phyloP scores from a whole-genome alignment of 2,329 filamentous ascomycete species.

The Daldinia eschscholtzii region DNA sequence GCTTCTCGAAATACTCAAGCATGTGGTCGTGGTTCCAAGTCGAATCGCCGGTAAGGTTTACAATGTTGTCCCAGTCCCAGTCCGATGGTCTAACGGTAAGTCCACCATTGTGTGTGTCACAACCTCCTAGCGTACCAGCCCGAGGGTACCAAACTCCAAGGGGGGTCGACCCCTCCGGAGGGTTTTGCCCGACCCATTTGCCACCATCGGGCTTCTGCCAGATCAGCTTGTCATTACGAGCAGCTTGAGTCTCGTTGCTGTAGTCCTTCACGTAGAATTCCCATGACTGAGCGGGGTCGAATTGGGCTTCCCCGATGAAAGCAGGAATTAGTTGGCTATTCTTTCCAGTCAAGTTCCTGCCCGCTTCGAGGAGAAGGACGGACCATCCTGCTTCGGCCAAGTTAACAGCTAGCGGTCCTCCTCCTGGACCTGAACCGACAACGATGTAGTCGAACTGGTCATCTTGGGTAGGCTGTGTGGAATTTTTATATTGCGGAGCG shows the following conservation, averaged over 20 bases:
- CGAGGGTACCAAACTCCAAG: conserved; percentile 63
- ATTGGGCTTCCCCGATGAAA: conserved; percentile 59
- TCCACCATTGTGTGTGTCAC: conserved; percentile 71
- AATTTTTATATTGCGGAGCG: background rate
- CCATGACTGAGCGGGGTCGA: conserved; percentile 61
- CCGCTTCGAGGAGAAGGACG: conserved; percentile 68
- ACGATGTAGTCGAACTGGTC: conserved; percentile 54
- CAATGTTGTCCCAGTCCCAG: conserved; percentile 71
- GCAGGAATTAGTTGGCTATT: conserved; percentile 62
- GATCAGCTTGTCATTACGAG: conserved; percentile 65
- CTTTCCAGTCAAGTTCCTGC: conserved; percentile 61
- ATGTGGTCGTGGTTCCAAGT: conserved; percentile 71
- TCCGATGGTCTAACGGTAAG: conserved; percentile 70
- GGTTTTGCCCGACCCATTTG: conserved; percentile 56
- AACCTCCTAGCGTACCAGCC: conserved; percentile 62
- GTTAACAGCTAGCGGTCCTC: conserved; percentile 63
- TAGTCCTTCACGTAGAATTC: conserved; percentile 72
- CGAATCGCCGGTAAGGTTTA: conserved; percentile 68
- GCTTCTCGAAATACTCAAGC: conserved; percentile 68
- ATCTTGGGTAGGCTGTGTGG: background rate
- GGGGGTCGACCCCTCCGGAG: conserved; percentile 56
- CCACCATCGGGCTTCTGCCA: conserved; percentile 58
- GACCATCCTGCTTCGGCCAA: conserved; percentile 66
- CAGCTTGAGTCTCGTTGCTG: conserved; percentile 61
- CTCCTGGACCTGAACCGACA: conserved; percentile 66